Conservation (phyloP, 2,329 filamentous ascomycete species). For the Pestalotiopsis sp. region DNA sequence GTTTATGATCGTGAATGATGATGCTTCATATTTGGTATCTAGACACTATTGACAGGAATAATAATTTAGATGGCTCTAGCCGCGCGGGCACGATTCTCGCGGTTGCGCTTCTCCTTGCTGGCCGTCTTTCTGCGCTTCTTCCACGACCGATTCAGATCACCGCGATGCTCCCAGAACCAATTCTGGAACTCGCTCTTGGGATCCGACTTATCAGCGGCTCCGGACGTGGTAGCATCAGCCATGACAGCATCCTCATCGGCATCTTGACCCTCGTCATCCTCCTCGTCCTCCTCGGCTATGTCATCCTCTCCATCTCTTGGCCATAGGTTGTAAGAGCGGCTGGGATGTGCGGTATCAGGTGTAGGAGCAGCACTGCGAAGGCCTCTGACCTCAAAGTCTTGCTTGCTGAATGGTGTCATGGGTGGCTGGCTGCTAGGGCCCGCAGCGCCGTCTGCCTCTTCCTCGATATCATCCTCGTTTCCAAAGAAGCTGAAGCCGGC, state of each 20-base stretch:
- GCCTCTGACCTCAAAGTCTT: conserved; percentile 75
- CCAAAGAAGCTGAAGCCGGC: conserved; percentile 79
- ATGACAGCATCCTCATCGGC: conserved; percentile 20
- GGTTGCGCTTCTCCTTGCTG: conserved; percentile 68
- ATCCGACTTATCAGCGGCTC: conserved; percentile 6
- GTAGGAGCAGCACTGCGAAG: conserved; percentile 91
- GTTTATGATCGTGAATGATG: background rate
- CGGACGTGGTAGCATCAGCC: conserved; percentile 14
- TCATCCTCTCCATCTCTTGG: conserved; percentile 32
- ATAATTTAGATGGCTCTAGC: conserved; percentile 38
- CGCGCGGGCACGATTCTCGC: conserved; percentile 63
- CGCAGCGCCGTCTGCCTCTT: conserved; percentile 25
- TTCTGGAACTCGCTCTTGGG: conserved; percentile 58
- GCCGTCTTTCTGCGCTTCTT: conserved; percentile 65
- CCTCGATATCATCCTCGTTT: conserved; percentile 48
- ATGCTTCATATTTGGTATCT: background rate
- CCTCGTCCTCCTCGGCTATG: conserved; percentile 48
- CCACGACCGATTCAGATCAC: conserved; percentile 68
- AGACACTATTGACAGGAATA: background rate
- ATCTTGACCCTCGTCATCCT: conserved; percentile 31
- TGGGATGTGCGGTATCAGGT: conserved; percentile 85
- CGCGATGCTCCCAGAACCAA: conserved; percentile 70
- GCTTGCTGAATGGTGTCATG: conserved; percentile 80
- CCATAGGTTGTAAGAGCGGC: conserved; percentile 64
- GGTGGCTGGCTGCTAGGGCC: conserved; percentile 49